phyloP scores from a whole-genome alignment of 2,329 filamentous ascomycete genomes.

The Claviceps fusiformis region DNA sequence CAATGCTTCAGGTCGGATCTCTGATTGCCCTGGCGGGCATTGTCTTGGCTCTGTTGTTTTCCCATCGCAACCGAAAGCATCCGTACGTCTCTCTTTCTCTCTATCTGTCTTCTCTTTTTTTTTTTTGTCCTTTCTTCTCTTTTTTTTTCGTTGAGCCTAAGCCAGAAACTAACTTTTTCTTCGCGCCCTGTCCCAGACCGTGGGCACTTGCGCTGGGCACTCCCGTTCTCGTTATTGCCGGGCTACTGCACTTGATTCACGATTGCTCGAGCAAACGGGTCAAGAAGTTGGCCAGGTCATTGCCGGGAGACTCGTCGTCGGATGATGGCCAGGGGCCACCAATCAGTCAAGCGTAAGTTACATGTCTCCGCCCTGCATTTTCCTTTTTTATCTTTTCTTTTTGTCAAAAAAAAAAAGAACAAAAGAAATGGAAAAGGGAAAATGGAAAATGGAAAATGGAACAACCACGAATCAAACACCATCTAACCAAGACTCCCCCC shows the following conservation, averaged over 20 bases:
- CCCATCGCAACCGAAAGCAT: constrained; percentile 33
- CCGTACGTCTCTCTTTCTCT: constrained; percentile 25
- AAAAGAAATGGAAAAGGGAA: not conserved
- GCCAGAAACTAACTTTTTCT: constrained; percentile 1
- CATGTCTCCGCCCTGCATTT: not conserved
- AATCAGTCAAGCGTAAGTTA: constrained; percentile 30
- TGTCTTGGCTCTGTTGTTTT: constrained; percentile 37
- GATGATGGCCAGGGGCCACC: constrained; percentile 18
- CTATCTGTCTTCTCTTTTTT: too few species aligned
- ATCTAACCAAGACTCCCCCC: not conserved
- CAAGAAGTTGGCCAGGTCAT: constrained; percentile 16
- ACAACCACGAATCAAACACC: too few species aligned
- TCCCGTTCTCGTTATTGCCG: constrained; percentile 44
- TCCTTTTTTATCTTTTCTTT: not conserved
- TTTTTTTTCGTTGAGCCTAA: not conserved
- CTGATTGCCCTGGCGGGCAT: constrained; percentile 45
- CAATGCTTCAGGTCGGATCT: constrained; percentile 43
- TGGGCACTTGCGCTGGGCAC: constrained; percentile 48
- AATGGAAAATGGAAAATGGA: too few species aligned
- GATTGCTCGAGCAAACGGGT: constrained; percentile 23
- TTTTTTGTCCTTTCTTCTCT: too few species aligned
- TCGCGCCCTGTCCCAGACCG: constrained; percentile 18
- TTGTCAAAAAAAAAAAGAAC: not conserved
- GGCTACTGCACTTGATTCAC: constrained; percentile 35
- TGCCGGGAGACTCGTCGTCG: constrained; percentile 8